These are phyloP conservation scores for Euphorbia celastroides DNA, from an alignment of 441 rosid genomes.

Conservation along the genomic window DNA sequence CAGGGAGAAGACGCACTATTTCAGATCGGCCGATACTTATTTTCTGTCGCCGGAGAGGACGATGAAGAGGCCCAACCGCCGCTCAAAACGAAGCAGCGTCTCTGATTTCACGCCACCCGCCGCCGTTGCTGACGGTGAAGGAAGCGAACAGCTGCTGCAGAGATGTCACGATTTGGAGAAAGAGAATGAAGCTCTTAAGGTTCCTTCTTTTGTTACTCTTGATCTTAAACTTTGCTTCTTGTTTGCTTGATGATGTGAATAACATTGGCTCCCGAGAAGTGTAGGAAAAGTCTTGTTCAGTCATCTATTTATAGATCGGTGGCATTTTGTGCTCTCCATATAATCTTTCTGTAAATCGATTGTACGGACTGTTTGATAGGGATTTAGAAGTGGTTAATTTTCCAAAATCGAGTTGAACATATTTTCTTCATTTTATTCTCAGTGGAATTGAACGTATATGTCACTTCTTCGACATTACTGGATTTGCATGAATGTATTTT, in stretches of 20 bases:
- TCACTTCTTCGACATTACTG: too few species aligned
- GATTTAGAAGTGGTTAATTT: not conserved
- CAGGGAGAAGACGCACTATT: not conserved
- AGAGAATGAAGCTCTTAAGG: slow-evolving; percentile 61
- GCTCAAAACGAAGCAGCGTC: slow-evolving; percentile 35
- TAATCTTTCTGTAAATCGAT: not conserved
- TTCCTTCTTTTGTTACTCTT: slow-evolving; percentile 4
- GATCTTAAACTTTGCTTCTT: not conserved
- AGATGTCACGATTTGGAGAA: slow-evolving; percentile 50
- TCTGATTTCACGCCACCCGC: slow-evolving; percentile 27
- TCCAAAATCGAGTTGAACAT: not conserved
- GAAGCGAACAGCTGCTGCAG: slow-evolving; percentile 4
- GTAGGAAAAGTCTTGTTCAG: slow-evolving; percentile 1
- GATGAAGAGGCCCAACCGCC: slow-evolving; percentile 61
- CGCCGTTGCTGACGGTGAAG: slow-evolving; percentile 15
- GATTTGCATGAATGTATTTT: not conserved
- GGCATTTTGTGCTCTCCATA: not conserved
- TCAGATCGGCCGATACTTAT: not conserved
- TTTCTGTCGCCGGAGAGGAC: slow-evolving; percentile 15
- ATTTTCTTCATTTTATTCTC: not conserved
- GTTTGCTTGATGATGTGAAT: not conserved
- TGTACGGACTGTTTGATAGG: not conserved
- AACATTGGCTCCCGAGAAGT: slow-evolving; percentile 16
- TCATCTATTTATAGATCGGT: not conserved
- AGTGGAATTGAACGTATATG: too few species aligned